phyloP scores from a whole-genome alignment of 2,329 filamentous ascomycete species.

The Macrophomina phaseolina region DNA sequence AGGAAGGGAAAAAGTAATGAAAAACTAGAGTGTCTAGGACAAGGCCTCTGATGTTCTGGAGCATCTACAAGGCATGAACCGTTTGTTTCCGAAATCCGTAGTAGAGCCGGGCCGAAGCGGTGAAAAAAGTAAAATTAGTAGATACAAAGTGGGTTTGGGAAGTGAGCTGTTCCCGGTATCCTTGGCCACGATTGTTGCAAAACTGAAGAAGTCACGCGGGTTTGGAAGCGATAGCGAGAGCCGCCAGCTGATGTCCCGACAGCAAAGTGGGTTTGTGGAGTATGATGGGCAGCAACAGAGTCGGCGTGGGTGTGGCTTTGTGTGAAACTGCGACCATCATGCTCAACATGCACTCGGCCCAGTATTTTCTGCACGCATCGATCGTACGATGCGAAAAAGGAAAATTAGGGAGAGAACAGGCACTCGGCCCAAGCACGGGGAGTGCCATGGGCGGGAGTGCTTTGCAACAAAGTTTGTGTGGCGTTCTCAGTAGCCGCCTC shows the following conservation, averaged over 20 bases:
- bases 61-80: neutral
- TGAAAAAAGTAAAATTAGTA: conserved; percentile 10
- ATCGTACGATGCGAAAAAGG: conserved; percentile 19
- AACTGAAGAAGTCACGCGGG: conserved; percentile 5
- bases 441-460: conserved; percentile 5
- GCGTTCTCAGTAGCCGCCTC: conserved; percentile 8
- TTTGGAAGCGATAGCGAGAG: neutral
- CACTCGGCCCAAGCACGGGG: conserved; percentile 5
- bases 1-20: neutral
- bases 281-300: neutral
- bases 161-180: neutral
- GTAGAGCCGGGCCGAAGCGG: conserved; percentile 18
- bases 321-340: conserved; percentile 14
- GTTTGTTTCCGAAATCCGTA: neutral
- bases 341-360: neutral
- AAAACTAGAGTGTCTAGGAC: neutral
- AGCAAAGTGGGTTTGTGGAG: conserved; percentile 9
- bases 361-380: conserved; percentile 15
- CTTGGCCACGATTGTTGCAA: conserved; percentile 5
- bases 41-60: conserved; percentile 2
- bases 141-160: neutral
- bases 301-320: neutral
- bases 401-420: conserved; percentile 6
- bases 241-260: neutral
- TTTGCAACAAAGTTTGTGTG: conserved; percentile 13